Base-by-base conservation (phyloP, 2,329 filamentous ascomycete species). In the Cladobotryum mycophilum region DNA sequence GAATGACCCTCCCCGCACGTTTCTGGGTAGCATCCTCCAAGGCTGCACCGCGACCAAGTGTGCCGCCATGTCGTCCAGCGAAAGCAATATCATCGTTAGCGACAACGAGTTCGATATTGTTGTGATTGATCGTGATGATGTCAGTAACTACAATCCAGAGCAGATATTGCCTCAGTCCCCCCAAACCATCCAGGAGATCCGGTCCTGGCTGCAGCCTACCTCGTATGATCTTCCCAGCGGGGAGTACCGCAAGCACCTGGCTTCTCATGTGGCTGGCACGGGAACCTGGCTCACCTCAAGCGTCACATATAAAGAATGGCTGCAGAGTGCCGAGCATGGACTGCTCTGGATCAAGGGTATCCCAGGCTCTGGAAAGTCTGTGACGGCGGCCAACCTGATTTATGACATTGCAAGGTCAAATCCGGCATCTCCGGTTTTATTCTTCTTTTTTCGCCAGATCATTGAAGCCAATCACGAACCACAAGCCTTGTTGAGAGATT, bases 381-480 rank as follows among this genome's bases (percentile, higher is more conserved):
- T 69, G 41, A 56, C 64, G 41, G 63, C 66, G 7, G 65, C 64
- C 13, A 59, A 47, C 2, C 47, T 66, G 14, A 55, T 62, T n/a
- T 17, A 59, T n/a, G 48, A 58, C 6, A 5, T 60, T 48, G 12
- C 44, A 38, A 43, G 43, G n/a, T 34, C 50, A 5, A 47, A 53
- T 15, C 47, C 41, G 3, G 45, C 35, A 3, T 45, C 7, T 7
- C 64, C 64, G 0, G 64, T 70, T 2, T 59, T 70, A 0, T 69
- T 61, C 56, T 70, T 71, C 56, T 70, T 70, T 56, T 70, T 70
- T 50, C 62, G 68, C 5, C 67, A 70, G 51, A 69, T 68, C 47
- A 63, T 70, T 49, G 61, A 65, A 18, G 63, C 62, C 1, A 70
- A 70, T 44, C 64, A 66, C 45, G 48, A 55, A 5, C 61, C 67